A percentile compares a stretch with the other conserved stretches of the same genome.
These are phyloP conservation scores for Gryganskiella cystojenkinii DNA, from an alignment of 192 early-diverging fungal genomes.

Conservation along the genomic window DNA sequence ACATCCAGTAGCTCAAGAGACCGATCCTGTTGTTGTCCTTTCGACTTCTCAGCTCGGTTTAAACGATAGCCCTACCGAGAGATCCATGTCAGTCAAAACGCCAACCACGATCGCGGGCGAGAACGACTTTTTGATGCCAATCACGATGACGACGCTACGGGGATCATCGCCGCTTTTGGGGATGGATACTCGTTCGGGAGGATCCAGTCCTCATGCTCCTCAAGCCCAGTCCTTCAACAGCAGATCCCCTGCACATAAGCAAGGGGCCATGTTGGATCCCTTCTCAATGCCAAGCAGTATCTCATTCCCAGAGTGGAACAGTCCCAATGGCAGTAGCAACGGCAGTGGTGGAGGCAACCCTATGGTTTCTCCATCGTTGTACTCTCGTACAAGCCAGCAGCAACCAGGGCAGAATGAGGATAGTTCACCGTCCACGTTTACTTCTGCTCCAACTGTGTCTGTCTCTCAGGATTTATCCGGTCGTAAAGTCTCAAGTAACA, in stretches of 20 bases:
- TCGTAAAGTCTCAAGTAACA: no score
- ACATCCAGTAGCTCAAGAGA: no score
- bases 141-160: slow-evolving; percentile 32
- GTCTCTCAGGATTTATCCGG: no score
- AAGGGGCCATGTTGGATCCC: slow-evolving; percentile 40
- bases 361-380: not conserved
- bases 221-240: not conserved
- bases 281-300: slow-evolving; percentile 53
- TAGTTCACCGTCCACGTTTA: no score
- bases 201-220: not conserved
- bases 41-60: no score
- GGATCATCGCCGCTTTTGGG: not conserved
- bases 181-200: not conserved
- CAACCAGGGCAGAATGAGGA: no score
- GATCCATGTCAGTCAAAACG: not conserved
- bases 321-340: slow-evolving; percentile 4
- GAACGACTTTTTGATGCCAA: slow-evolving; percentile 9
- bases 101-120: not conserved
- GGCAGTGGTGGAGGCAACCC: not conserved
- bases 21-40: no score
- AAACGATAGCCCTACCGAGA: no score
- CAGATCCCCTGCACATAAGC: not conserved
- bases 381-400: no score
- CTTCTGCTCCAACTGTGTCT: no score
- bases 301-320: slow-evolving; percentile 20